phyloP scores from a whole-genome alignment of 495 filamentous ascomycete species.

The Penicillium steckii region DNA sequence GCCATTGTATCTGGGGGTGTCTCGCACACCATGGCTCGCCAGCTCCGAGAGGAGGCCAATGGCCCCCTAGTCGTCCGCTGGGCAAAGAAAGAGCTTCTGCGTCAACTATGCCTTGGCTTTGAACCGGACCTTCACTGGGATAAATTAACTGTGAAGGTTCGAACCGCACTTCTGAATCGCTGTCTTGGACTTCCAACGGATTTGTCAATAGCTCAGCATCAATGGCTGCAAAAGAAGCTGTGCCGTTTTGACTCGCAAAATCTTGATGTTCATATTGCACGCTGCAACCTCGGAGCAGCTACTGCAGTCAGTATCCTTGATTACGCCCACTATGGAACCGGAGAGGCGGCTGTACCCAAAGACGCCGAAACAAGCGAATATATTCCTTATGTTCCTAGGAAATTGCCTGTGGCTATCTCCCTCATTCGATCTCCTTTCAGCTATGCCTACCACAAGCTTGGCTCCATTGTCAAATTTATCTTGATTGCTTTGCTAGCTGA shows the following conservation, averaged over 20 bases:
- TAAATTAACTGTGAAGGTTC: conserved; percentile 34
- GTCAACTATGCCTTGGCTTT: conserved; percentile 43
- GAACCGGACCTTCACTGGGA: conserved; percentile 45
- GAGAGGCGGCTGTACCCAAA: conserved; percentile 27
- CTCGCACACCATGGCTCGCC: conserved; percentile 35
- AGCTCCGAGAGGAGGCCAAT: conserved; percentile 37
- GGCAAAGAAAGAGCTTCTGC: conserved; percentile 44
- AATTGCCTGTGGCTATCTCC: conserved; percentile 21
- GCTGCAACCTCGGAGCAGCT: conserved; percentile 43
- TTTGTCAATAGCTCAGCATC: conserved; percentile 24
- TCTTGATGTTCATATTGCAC: conserved; percentile 37
- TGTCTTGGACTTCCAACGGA: conserved; percentile 34
- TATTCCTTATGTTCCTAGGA: conserved; percentile 33
- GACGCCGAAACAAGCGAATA: conserved; percentile 30
- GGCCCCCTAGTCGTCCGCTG: conserved; percentile 32
- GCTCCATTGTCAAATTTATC: conserved; percentile 50
- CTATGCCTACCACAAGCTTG: conserved; percentile 40
- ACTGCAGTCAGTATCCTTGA: conserved; percentile 39
- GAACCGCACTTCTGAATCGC: conserved; percentile 34
- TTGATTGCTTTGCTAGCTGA: conserved; percentile 55
- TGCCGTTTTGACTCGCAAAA: conserved; percentile 36
- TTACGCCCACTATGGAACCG: conserved; percentile 37
- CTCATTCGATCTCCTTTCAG: conserved; percentile 29
- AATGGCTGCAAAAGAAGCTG: conserved; percentile 37
- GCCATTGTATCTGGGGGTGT: conserved; percentile 43